Evolutionary conservation across 257 asterid genomes (phyloP), one percentile per base, ranked within the genome.

Genomic region (Fraxinus americana): DNA sequence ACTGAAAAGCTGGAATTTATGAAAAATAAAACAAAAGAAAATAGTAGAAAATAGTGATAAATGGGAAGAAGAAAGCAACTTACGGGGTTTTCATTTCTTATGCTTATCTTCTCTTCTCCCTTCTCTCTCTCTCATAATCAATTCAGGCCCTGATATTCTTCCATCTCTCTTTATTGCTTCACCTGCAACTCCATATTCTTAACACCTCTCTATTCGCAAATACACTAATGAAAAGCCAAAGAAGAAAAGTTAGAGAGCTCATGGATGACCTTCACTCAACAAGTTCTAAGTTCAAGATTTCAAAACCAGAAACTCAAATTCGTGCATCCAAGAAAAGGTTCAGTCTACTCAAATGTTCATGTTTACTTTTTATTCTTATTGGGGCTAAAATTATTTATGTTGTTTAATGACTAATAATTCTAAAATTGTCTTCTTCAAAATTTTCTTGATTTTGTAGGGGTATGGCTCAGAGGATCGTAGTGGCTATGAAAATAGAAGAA

Each of bases 321-420:
- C 8, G 7, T 38, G 85, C 87, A 75, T 72, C 89, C 77, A 91
- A 89, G 87, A 86, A 85, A 83, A 91, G 92, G 96, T 86, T 45
- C 67, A 32, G 45, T 74, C 25, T 57, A 41, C 50, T 41, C 50
- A 41, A 11, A 41, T 10, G 50, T 2, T 11, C 4, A 41, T 10
- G 50, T 41, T 41, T 11, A 9, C 48, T 9, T 41, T 39, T 41
- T 41, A 11, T 10, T 41, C 50, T 41, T 41, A 2, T 41, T 11
- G 16, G 0, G 50, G 3, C 50, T 41, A 10, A 41, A 41, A 41
- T 41, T 2, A 41, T 12, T 41, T 41, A 2, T 41, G 4, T 2
- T 41, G 50, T 41, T 41, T 41, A 11, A 41, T 14, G 72, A 61
- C 34, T 10, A 14, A 6, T 5, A 27, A 4, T 19, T 34, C 2